phyloP scores from a whole-genome alignment of 176 grass and related monocot genomes.

The Musa schizocarpa region DNA sequence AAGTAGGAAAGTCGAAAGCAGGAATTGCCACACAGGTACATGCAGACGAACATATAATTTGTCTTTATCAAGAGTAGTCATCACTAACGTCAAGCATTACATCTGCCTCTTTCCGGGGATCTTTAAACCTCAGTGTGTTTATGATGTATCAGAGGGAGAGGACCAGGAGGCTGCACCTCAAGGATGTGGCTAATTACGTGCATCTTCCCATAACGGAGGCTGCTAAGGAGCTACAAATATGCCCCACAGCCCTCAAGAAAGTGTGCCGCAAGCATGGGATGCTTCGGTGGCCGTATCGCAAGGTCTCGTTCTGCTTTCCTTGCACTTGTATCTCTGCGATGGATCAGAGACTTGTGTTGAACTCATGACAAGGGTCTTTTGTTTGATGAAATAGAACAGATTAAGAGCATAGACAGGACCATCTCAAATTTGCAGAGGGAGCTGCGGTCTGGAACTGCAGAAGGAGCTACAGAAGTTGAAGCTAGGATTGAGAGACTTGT shows the following conservation, averaged over 20 bases:
- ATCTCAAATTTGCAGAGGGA: conserved; percentile 13
- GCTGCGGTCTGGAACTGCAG: neutral
- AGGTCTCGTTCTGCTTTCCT: conserved; percentile 8
- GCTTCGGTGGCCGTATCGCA: conserved; percentile 35
- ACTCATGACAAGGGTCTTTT: neutral
- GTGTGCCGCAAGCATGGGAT: conserved; percentile 30
- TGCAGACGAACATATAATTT: neutral
- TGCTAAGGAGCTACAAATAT: conserved; percentile 24
- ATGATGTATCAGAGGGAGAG: conserved; percentile 30
- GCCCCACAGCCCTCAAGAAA: conserved; percentile 42
- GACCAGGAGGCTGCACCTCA: conserved; percentile 22
- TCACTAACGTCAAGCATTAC: neutral
- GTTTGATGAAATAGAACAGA: conserved; percentile 11
- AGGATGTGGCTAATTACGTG: conserved; percentile 33
- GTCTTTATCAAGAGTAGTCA: neutral
- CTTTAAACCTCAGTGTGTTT: neutral
- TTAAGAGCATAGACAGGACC: conserved; percentile 18
- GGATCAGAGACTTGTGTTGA: neutral
- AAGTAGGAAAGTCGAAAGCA: neutral
- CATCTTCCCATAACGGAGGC: conserved; percentile 35
- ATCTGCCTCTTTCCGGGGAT: too few relatives aligned
- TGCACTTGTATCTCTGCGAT: neutral
- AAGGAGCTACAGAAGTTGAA: neutral
- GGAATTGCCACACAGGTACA: conserved; percentile 17
- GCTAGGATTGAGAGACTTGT: conserved; percentile 7